These are phyloP conservation scores for Glutinoglossum americanum DNA, from an alignment of 495 filamentous ascomycete genomes.

Conservation along the genomic window DNA sequence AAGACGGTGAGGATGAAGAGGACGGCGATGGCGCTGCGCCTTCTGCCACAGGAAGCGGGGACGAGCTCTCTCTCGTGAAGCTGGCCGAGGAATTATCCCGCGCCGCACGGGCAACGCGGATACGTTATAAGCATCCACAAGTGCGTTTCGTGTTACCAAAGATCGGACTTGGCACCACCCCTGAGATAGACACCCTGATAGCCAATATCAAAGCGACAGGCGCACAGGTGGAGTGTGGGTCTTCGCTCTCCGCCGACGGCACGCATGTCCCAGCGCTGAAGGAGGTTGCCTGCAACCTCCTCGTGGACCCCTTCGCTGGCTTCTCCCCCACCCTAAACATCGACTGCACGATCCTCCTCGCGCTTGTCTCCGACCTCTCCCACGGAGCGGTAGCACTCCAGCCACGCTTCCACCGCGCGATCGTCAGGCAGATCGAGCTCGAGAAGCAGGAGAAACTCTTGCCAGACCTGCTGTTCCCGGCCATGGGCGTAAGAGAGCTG, in stretches of 20 bases:
- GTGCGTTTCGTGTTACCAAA: conserved; percentile 40
- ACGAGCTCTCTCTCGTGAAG: conserved; percentile 26
- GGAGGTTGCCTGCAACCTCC: conserved; percentile 22
- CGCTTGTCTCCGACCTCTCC: conserved; percentile 49
- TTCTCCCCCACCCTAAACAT: conserved; percentile 43
- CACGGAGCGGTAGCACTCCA: conserved; percentile 27
- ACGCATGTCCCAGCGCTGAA: conserved; percentile 9
- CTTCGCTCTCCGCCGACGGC: conserved; percentile 5
- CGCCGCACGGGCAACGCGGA: conserved; percentile 28
- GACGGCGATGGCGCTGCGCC: neutral
- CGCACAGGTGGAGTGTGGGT: conserved; percentile 22
- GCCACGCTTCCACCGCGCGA: conserved; percentile 29
- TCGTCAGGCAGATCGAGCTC: conserved; percentile 40
- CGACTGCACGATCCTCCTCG: conserved; percentile 54
- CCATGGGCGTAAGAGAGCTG: conserved; percentile 28
- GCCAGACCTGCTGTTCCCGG: conserved; percentile 38
- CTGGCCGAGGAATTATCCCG: conserved; percentile 28
- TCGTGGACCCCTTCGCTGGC: conserved; percentile 28
- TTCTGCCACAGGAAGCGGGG: conserved; percentile 11
- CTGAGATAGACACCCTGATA: conserved; percentile 36
- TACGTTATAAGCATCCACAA: conserved; percentile 34
- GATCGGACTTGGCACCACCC: conserved; percentile 24
- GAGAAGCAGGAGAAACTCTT: conserved; percentile 39
- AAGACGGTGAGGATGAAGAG: conserved; percentile 11
- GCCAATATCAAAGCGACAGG: conserved; percentile 33